Evolutionary conservation across 495 filamentous ascomycete species (phyloP).

Genomic region (Xylaria longipes): DNA sequence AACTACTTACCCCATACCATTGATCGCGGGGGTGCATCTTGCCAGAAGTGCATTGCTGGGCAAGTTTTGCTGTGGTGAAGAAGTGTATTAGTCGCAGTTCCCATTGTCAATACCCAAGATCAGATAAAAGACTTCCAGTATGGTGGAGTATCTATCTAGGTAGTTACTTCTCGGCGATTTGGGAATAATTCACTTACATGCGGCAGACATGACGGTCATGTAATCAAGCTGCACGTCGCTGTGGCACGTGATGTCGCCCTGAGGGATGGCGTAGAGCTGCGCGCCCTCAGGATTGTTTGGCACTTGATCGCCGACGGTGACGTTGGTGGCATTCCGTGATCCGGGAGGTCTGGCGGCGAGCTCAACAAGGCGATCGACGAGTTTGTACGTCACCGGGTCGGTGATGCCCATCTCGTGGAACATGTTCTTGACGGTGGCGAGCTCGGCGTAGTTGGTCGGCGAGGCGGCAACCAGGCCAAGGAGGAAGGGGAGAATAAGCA

Average conservation of each 20-base stretch:
- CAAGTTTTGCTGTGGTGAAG: background rate
- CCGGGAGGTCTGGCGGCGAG: background rate
- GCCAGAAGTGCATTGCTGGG: background rate
- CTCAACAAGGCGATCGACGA: constrained; percentile 6
- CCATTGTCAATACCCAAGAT: background rate
- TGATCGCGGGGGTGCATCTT: background rate
- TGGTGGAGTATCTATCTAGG: background rate
- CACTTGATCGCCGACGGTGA: background rate
- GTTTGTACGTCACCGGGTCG: constrained; percentile 1
- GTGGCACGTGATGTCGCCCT: background rate
- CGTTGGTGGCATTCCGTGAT: background rate
- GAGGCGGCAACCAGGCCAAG: background rate
- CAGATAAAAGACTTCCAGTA: background rate
- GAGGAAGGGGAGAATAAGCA: background rate
- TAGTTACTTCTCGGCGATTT: background rate
- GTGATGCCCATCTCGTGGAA: constrained; percentile 11
- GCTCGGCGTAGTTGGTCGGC: constrained; percentile 1
- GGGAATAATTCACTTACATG: background rate
- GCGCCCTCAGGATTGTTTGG: background rate
- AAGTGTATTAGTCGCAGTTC: background rate
- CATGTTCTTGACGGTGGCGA: background rate
- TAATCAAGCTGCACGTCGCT: background rate
- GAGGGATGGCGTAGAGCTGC: background rate
- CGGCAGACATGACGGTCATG: constrained; percentile 1
- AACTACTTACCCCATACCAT: background rate